phyloP scores from a whole-genome alignment of 73 alveolate genomes.

The Loxodes magnus region DNA sequence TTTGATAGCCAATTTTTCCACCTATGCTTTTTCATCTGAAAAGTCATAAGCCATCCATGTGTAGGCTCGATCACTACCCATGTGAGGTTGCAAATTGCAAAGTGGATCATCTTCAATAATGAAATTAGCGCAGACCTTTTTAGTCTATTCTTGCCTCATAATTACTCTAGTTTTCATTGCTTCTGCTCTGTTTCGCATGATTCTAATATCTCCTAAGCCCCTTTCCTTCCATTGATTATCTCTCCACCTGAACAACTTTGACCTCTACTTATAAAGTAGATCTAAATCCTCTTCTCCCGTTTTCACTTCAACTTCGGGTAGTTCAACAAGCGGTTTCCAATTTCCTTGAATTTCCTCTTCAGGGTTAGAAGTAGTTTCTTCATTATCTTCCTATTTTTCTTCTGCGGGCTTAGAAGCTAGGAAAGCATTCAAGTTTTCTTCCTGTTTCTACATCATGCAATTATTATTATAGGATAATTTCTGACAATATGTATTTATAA shows the following conservation, averaged over 20 bases:
- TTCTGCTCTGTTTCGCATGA: constrained; percentile 70
- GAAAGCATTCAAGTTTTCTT: constrained; percentile 3
- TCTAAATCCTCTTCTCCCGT: constrained; percentile 78
- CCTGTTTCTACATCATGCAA: too few species aligned
- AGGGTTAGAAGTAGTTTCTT: constrained; percentile 61
- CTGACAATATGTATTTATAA: too few species aligned
- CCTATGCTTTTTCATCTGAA: constrained; percentile 50
- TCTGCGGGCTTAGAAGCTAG: constrained; percentile 13
- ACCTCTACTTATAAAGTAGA: constrained; percentile 46
- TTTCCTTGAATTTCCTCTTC: constrained; percentile 62
- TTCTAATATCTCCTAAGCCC: constrained; percentile 71
- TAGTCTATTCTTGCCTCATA: constrained; percentile 74
- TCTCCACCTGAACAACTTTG: constrained; percentile 57
- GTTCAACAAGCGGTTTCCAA: constrained; percentile 32
- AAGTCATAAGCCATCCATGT: constrained; percentile 60
- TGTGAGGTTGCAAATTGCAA: constrained; percentile 55
- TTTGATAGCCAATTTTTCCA: constrained; percentile 54
- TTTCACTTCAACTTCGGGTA: constrained; percentile 40
- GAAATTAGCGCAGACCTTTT: constrained; percentile 71
- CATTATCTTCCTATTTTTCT: constrained; percentile 48
- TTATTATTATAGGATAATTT: too few species aligned
- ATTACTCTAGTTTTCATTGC: constrained; percentile 48
- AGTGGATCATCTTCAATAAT: constrained; percentile 58
- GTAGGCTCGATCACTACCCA: constrained; percentile 71
- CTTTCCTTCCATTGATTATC: constrained; percentile 78